Base-by-base conservation (phyloP, 1,139 yeast genomes). In the Ashbya aceris region DNA sequence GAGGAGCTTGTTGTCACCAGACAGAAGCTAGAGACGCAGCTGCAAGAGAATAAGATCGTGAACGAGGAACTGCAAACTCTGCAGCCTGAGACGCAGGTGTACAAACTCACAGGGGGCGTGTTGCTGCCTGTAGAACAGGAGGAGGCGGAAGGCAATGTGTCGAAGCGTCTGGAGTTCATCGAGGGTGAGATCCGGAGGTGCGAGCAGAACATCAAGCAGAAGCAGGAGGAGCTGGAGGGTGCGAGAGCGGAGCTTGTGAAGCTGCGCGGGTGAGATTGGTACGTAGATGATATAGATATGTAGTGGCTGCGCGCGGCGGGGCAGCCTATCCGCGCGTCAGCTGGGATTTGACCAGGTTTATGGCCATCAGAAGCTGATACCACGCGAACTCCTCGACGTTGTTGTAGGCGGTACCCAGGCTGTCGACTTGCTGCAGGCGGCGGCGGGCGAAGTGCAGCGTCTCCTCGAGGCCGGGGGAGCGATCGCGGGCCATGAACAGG, bases 21-120 rank as follows among this genome's bases (percentile, higher is more conserved):
- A 57, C 83, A 83, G 42, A 73, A 76, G 54, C 67, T 83, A 35
- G 93, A 83, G 56, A 81, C 91, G 1, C 93, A 83, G 60, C 74
- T 61, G 53, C 97, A 91, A 63, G 98, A 91, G 62, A 89, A 89
- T 65, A 81, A 80, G 58, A 87, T 91, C 41, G 98, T 91, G n/a
- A 71, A 79, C 54, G 79, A 76, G 32, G 97, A 91, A 63, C 83
- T 91, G 55, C 74, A 71, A 14, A 62, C 65, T 40, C 66, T 87
- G 49, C 69, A 76, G 49, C 77, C 72, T 38, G 73, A 73, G 33
- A 73, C 93, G 12, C 83, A 83, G 53, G 80, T 91, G 31, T 91
- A 77, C 67, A 91, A 91, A 63, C 72, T 89, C 50, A 83, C 91
- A 14, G 98, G 98, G 1, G 95, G 96, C 8, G 87, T 89, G 7